Percentiles rank a stretch among this genome's conserved stretches.
Evolutionary conservation across 2,329 filamentous ascomycete genomes (phyloP).

Genomic region (Colletotrichum spinosum): DNA sequence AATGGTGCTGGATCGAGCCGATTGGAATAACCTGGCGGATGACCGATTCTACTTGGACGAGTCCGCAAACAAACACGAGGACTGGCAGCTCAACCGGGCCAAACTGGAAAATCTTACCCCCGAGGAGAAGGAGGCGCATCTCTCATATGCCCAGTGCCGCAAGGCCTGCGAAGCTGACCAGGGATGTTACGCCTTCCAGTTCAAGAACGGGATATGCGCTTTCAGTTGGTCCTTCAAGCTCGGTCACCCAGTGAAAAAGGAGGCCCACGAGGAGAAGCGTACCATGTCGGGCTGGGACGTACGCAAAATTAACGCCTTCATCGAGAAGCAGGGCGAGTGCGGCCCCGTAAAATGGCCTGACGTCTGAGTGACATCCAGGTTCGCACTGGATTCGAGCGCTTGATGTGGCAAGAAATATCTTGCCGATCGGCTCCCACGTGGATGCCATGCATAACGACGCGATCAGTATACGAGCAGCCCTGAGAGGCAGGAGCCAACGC

Average conservation of each 20-base stretch:
- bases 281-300: slow-evolving; percentile 56
- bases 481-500: slow-evolving; percentile 2
- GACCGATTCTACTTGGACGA: slow-evolving; percentile 55
- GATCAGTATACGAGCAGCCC: neutral
- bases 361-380: slow-evolving; percentile 19
- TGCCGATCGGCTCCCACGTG: too few relatives aligned
- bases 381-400: too few relatives aligned
- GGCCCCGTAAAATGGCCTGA: slow-evolving; percentile 47
- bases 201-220: slow-evolving; percentile 52
- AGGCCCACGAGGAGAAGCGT: slow-evolving; percentile 44
- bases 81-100: slow-evolving; percentile 46
- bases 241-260: slow-evolving; percentile 50
- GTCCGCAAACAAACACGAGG: slow-evolving; percentile 43
- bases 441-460: neutral
- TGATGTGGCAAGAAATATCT: too few relatives aligned
- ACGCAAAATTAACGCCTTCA: slow-evolving; percentile 54
- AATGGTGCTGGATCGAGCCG: slow-evolving; percentile 51
- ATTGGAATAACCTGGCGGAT: slow-evolving; percentile 67
- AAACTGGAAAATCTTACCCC: slow-evolving; percentile 48
- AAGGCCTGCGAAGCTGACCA: slow-evolving; percentile 54
- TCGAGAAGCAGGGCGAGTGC: slow-evolving; percentile 51
- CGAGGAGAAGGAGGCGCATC: slow-evolving; percentile 55
- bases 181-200: slow-evolving; percentile 57
- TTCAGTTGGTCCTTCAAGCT: slow-evolving; percentile 50
- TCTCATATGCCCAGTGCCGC: slow-evolving; percentile 55